Percentiles rank a stretch among this genome's conserved stretches.
Conservation (phyloP, 495 filamentous ascomycete species). For the Neurospora cerealis region DNA sequence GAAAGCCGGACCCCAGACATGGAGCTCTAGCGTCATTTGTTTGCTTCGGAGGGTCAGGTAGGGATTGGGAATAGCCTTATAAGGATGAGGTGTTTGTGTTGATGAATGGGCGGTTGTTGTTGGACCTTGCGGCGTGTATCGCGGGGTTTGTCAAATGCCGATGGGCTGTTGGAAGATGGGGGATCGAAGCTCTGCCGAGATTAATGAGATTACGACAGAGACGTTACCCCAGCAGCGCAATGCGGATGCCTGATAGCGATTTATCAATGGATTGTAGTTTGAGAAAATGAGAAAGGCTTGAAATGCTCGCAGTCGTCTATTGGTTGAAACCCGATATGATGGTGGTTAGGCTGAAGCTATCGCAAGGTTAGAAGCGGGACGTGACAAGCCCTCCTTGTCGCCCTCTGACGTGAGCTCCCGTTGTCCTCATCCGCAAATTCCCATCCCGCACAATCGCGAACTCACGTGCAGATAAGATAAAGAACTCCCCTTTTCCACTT, state of each 20-base stretch:
- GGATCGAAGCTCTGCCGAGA: background rate
- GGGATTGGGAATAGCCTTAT: background rate
- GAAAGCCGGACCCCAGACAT: conserved; percentile 88
- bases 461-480: background rate
- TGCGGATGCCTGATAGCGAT: background rate
- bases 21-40: conserved; percentile 54
- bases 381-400: background rate
- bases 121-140: background rate
- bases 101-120: background rate
- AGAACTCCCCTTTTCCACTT: background rate
- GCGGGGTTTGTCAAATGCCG: background rate
- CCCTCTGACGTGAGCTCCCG: background rate
- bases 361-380: background rate
- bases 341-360: background rate
- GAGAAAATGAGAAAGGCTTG: background rate
- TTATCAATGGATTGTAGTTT: background rate
- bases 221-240: background rate
- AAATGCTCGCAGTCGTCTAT: background rate
- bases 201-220: background rate
- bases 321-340: background rate
- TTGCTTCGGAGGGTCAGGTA: background rate
- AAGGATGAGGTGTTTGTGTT: background rate
- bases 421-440: background rate
- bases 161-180: background rate
- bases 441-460: background rate